Base-by-base conservation (phyloP, 371 early-diverging fungal species). In the Blakeslea trispora region DNA sequence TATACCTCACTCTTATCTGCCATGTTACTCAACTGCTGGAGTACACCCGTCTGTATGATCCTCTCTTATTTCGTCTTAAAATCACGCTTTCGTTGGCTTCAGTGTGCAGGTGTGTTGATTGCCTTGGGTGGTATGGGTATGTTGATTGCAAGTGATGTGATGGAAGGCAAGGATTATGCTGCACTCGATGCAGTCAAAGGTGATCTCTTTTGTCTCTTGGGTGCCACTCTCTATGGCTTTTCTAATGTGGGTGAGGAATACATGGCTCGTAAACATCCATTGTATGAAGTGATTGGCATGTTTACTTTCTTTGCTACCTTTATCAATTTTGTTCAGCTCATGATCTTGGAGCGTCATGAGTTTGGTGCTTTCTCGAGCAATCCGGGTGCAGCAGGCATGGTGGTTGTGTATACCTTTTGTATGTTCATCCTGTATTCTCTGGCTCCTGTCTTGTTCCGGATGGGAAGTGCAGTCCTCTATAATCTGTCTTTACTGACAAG, bases 11-110 rank as follows among this genome's bases (percentile, higher is more conserved):
- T 89, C 13, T 71, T 90, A 43, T 86, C 88, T 2, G 83, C 79
- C 58, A 84, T 88, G 86, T 65, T 90, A 45, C 74, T 90, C 15
- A 85, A 88, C 54, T 75, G 88, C 10, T 90, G 89, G 86, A 76
- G 88, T 1, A 81, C 85, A 35, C 88, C 89, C 13, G 81, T 81
- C 7, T 85, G 84, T 19, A 78, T 90, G 53, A 54, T 87, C 21
- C 56, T 90, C 41, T 79, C 81, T 28, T 77, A 71, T 43, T 67
- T 86, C 22, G 68, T 88, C 51, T 59, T 90, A 41, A 74, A 72
- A 54, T 69, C 77, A 47, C 68, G 82, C 21, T 90, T 77, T 63
- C 67, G 81, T 10, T 76, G 79, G 70, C 66, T 69, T 43, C 90
- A 90, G 56, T 80, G 84, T 19, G 45, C 83, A 4, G 87, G 87